These are phyloP conservation scores for Ceratocystis eucalypticola DNA, from an alignment of 2,329 filamentous ascomycete species.

Conservation along the genomic window DNA sequence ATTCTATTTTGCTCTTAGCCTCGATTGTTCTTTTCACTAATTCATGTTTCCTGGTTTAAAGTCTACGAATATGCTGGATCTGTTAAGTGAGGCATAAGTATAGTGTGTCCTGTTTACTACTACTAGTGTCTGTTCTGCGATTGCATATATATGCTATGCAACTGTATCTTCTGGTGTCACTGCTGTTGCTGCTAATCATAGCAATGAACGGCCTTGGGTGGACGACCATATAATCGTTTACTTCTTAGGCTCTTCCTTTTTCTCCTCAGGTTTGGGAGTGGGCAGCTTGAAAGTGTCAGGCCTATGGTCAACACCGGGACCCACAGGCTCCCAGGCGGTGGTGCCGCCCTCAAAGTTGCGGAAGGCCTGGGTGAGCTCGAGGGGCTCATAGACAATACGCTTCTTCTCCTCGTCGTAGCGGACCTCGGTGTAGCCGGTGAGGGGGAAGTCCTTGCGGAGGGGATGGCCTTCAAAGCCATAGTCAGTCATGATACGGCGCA, in stretches of 20 bases:
- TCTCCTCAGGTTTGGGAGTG: slow-evolving; percentile 86
- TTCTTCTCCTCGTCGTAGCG: slow-evolving; percentile 99
- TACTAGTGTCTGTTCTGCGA: slow-evolving; percentile 12
- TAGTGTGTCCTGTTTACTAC: slow-evolving; percentile 10
- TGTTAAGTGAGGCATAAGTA: slow-evolving; percentile 7
- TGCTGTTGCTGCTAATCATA: slow-evolving; percentile 3
- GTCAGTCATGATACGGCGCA: slow-evolving; percentile 97
- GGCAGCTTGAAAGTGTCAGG: slow-evolving; percentile 88
- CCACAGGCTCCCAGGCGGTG: slow-evolving; percentile 54
- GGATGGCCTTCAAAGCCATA: slow-evolving; percentile 98
- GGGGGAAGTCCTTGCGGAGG: slow-evolving; percentile 90
- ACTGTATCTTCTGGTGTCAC: slow-evolving; percentile 9
- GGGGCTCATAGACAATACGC: slow-evolving; percentile 91
- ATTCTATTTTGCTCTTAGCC: not conserved
- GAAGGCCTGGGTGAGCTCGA: slow-evolving; percentile 96
- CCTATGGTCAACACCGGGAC: slow-evolving; percentile 58
- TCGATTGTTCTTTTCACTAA: not conserved
- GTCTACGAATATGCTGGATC: not conserved
- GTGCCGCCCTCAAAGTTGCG: slow-evolving; percentile 91
- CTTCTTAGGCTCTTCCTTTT: slow-evolving; percentile 86
- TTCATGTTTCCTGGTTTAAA: not conserved
- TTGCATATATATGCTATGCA: slow-evolving; percentile 8
- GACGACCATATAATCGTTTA: slow-evolving; percentile 32
- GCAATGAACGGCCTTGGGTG: not conserved
- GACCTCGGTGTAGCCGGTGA: slow-evolving; percentile 96